Evolutionary conservation across 305 asterid species (phyloP).

Genomic region (Fraxinus latifolia): DNA sequence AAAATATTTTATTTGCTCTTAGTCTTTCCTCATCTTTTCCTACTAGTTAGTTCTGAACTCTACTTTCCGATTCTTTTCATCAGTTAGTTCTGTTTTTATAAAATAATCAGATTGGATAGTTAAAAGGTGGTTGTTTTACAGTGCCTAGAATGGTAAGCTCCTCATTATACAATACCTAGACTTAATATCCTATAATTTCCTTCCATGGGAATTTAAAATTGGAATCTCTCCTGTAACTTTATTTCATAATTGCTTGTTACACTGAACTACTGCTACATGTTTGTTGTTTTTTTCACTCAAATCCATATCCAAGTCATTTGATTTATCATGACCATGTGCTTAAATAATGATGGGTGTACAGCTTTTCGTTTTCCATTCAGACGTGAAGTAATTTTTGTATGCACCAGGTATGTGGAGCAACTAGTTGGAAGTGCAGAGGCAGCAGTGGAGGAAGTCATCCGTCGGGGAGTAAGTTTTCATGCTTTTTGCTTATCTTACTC

Average conservation of each 20-base stretch:
- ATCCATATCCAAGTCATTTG: not conserved
- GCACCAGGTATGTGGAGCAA: slow-evolving; percentile 82
- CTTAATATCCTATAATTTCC: not conserved
- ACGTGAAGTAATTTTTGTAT: not conserved
- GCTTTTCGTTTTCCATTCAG: not conserved
- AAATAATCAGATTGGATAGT: not conserved
- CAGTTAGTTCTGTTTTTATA: not conserved
- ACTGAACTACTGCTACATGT: not conserved
- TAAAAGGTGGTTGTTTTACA: not conserved
- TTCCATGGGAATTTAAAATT: not conserved
- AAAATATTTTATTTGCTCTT: not conserved
- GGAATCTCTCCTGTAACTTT: not conserved
- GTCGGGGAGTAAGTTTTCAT: slow-evolving; percentile 75
- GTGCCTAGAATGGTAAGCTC: not conserved
- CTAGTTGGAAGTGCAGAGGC: slow-evolving; percentile 98
- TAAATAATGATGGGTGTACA: not conserved
- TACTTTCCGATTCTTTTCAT: not conserved
- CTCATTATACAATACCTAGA: not conserved
- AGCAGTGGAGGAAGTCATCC: slow-evolving; percentile 89
- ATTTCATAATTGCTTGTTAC: not conserved
- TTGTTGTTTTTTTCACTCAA: slow-evolving; percentile 13
- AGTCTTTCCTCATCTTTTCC: not conserved
- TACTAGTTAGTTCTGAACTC: not conserved
- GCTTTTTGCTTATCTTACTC: slow-evolving; percentile 9
- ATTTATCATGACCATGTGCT: not conserved